Evolutionary conservation across 169 alveolate species (phyloP).

Genomic region (Plasmodium chabaudi): DNA sequence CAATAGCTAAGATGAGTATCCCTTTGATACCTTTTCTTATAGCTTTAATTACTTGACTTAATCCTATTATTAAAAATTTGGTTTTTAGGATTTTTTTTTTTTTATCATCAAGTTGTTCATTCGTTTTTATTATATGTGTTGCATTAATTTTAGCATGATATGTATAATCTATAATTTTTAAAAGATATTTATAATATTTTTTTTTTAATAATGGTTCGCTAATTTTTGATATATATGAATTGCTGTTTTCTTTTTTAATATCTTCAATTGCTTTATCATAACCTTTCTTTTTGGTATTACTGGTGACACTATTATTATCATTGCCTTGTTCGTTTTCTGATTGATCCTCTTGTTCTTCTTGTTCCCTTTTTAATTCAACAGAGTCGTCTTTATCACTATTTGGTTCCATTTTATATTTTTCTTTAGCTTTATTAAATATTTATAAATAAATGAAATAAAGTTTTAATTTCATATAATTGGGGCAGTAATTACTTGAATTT

Average conservation of each 20-base stretch:
- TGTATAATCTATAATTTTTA: slow-evolving; percentile 47
- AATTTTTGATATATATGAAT: slow-evolving; percentile 38
- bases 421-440: too few relatives aligned
- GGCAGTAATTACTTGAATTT: too few relatives aligned
- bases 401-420: too few relatives aligned
- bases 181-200: slow-evolving; percentile 42
- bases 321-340: background rate
- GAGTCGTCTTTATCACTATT: background rate
- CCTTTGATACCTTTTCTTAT: slow-evolving; percentile 93
- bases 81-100: slow-evolving; percentile 54
- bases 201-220: slow-evolving; percentile 64
- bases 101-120: slow-evolving; percentile 27
- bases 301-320: background rate
- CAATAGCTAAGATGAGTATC: slow-evolving; percentile 95
- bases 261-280: slow-evolving; percentile 54
- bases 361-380: background rate
- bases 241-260: slow-evolving; percentile 42
- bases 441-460: too few relatives aligned
- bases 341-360: slow-evolving; percentile 7
- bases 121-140: slow-evolving; percentile 45
- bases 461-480: too few relatives aligned
- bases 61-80: slow-evolving; percentile 87
- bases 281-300: background rate
- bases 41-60: slow-evolving; percentile 96
- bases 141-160: slow-evolving; percentile 46